Evolutionary conservation across 1,139 yeast species (phyloP), one percentile per base, ranked within the genome.

Genomic region (Arxiozyma slooffiae): DNA sequence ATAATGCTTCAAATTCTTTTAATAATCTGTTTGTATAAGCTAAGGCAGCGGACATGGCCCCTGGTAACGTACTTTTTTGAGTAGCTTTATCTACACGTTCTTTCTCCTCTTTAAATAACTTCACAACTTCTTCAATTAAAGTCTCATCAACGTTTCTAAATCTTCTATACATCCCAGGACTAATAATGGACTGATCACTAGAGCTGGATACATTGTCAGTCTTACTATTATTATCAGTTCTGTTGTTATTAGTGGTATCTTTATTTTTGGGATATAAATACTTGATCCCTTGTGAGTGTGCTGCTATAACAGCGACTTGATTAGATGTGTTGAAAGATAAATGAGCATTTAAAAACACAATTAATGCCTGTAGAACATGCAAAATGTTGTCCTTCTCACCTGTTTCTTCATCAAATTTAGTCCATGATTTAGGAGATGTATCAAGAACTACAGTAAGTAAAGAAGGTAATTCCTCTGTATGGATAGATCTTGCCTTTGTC

Each of bases 91-190:
- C 66, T 16, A 55, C 47, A 53, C 57, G 51, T 57, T 53, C 50
- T 55, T 52, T 49, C 54, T 54, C 64, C 62, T 55, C 59, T 57
- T 55, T 58, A 22, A 86, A 62, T 26, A 81, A 69, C 2, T 64
- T 62, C 51, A 80, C 77, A 40, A 90, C 66, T 50, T 81, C 82
- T 41, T 75, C 75, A n/a, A 88, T 66, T 1, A 90, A 82, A 0
- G 82, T 73, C 51, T 87, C 94, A 64, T 90, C 95, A 38, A 92
- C 85, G 47, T 80, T 75, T 55, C 86, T 75, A 62, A 92, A 92
- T 64, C 88, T 95, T 57, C 96, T 71, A 64, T 92, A 90, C 89
- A 92, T 88, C 36, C 77, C 74, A n/a, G 71, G 62, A 53, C 68
- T 69, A 41, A 70, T 61, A 60, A 64, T 61, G 46, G 62, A 57